Evolutionary conservation across 495 filamentous ascomycete species (phyloP).

Genomic region (Penicillium salamii): DNA sequence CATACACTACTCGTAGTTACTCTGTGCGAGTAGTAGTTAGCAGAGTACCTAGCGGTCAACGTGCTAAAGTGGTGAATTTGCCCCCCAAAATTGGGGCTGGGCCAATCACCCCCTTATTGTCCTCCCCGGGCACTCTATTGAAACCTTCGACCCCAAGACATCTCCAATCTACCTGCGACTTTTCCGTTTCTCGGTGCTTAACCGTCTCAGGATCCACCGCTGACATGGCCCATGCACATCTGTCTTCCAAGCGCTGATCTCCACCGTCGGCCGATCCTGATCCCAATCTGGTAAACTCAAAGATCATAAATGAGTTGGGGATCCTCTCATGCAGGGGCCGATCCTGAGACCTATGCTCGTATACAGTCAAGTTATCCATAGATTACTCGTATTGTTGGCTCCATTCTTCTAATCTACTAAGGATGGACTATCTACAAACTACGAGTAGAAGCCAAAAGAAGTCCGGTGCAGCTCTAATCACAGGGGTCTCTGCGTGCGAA

Average conservation of each 20-base stretch:
- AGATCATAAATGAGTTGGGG: background rate
- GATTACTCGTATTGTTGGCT: background rate
- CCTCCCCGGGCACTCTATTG: background rate
- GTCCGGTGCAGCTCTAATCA: constrained; percentile 19
- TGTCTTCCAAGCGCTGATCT: background rate
- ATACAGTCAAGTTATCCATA: no score
- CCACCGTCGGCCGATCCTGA: constrained; percentile 3
- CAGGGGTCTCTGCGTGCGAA: constrained; percentile 18
- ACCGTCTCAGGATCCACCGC: constrained; percentile 1
- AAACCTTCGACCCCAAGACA: constrained; percentile 1
- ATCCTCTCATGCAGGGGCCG: constrained; percentile 19
- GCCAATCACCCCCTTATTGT: constrained; percentile 2
- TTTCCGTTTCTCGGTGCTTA: constrained; percentile 4
- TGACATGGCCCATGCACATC: constrained; percentile 7
- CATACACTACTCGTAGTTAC: no score
- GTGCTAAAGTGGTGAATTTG: background rate
- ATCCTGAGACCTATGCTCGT: constrained; percentile 20
- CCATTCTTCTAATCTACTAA: background rate
- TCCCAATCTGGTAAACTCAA: background rate
- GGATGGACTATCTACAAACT: background rate
- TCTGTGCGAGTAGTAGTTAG: no score
- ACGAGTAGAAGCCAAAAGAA: constrained; percentile 5
- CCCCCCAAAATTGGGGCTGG: constrained; percentile 5
- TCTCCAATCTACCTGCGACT: constrained; percentile 2
- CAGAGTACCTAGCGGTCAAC: constrained; percentile 3